These are phyloP conservation scores for Coleophoma crateriformis DNA, from an alignment of 2,329 filamentous ascomycete genomes.

Conservation along the genomic window DNA sequence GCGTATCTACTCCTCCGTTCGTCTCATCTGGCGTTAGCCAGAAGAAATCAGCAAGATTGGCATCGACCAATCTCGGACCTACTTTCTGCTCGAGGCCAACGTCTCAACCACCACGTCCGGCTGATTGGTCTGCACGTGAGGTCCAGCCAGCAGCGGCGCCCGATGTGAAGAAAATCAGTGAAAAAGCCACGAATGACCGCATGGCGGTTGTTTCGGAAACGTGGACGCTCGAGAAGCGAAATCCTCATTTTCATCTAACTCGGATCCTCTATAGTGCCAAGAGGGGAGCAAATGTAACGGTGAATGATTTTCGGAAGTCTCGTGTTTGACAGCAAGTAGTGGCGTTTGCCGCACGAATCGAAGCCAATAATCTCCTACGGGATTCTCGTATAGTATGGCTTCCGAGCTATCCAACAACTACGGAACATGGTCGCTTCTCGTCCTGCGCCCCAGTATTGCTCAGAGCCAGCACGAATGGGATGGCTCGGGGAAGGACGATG, in stretches of 20 bases:
- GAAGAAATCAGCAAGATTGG: background rate
- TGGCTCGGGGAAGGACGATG: no score
- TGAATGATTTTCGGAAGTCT: background rate
- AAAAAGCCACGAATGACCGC: background rate
- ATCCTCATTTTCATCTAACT: background rate
- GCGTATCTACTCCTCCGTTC: background rate
- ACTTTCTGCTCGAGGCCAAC: conserved; percentile 5
- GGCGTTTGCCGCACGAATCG: no score
- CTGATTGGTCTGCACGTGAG: conserved; percentile 2
- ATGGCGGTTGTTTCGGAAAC: background rate
- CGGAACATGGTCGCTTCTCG: no score
- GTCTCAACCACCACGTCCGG: conserved; percentile 13
- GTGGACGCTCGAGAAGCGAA: background rate
- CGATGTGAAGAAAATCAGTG: background rate
- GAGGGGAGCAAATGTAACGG: background rate
- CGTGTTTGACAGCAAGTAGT: no score
- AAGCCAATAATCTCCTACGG: no score
- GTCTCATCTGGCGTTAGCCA: background rate
- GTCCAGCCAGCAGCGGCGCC: conserved; percentile 1
- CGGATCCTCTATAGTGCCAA: background rate
- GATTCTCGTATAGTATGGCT: no score
- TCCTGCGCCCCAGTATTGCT: no score
- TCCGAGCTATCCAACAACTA: no score
- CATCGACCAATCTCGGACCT: conserved; percentile 4
- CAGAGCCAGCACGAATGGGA: no score